These are phyloP conservation scores for Fusarium albosuccineum DNA, from an alignment of 2,329 filamentous ascomycete genomes.

Conservation along the genomic window DNA sequence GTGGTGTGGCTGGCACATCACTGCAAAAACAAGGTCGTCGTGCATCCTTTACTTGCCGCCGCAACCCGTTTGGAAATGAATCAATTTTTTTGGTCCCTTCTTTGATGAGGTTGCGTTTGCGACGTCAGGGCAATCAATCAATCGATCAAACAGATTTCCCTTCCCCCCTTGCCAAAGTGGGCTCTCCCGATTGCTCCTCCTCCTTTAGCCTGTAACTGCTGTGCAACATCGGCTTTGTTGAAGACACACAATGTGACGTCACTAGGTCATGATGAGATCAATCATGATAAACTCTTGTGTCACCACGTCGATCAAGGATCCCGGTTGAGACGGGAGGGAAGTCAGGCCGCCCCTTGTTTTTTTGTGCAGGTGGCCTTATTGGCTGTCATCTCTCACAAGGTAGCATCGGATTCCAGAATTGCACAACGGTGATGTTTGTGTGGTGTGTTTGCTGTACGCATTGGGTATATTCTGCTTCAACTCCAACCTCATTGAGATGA, in stretches of 20 bases:
- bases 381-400: conserved; percentile 15
- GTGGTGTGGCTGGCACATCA: conserved; percentile 24
- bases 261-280: conserved; percentile 41
- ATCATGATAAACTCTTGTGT: conserved; percentile 18
- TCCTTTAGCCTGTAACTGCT: neutral
- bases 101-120: conserved; percentile 31
- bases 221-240: neutral
- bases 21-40: conserved; percentile 31
- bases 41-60: conserved; percentile 30
- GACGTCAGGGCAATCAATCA: conserved; percentile 28
- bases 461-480: conserved; percentile 36
- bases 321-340: conserved; percentile 3
- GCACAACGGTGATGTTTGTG: conserved; percentile 20
- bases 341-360: neutral
- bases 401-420: conserved; percentile 11
- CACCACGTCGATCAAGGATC: conserved; percentile 29
- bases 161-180: conserved; percentile 23
- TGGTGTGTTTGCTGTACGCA: conserved; percentile 31
- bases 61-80: conserved; percentile 7
- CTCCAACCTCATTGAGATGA: conserved; percentile 46
- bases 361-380: conserved; percentile 11
- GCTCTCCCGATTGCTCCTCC: conserved; percentile 23
- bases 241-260: conserved; percentile 32
- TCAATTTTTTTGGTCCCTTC: neutral
- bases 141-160: conserved; percentile 10